Base-by-base conservation (phyloP, 179 eudicot species). In the Pouteria campechiana region DNA sequence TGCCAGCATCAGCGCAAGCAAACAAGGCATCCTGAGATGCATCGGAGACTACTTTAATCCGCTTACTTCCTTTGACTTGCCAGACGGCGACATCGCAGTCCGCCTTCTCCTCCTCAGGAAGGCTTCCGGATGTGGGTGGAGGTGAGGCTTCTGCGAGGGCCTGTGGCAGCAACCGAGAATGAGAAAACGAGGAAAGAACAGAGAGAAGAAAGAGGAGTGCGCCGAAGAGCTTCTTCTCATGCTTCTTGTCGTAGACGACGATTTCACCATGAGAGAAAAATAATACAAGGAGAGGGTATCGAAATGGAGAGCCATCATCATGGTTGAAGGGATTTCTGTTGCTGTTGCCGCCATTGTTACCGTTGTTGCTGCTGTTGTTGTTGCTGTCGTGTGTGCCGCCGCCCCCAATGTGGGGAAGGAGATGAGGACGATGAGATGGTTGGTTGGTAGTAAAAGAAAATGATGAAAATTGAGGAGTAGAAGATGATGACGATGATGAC, bases 11-110 rank as follows among this genome's bases (percentile, higher is more conserved):
- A 38, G 25, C 54, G 13, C 55, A 38, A 48, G 64, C 63, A 17
- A 90, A 57, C 64, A 74, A 90, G 31, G 60, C 79, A 49, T 90
- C 98, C 30, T 46, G 71, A 2, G 64, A 32, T 41, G 63, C 55
- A 60, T 90, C 87, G 5, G 76, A 71, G 13, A 86, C 44, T 37
- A 86, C 74, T 64, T 74, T 70, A 12, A 51, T 58, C 62, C 67
- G 57, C 56, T 64, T 73, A 30, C 95, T 78, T 27, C 95, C 95
- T 51, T 58, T 76, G 19, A 86, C 56, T 60, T 86, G 90, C 74
- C 71, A 81, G 15, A 85, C 61, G n/a, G n/a, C n/a, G 37, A 57
- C 65, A 16, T 65, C 78, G 21, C 58, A 64, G 17, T 60, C 56
- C 19, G 52, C 40, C 12, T 31, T 31, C 16, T n/a, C 60, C 8